Conservation (phyloP, 768 basidiomycete species). For the Tephrocybe sp. region DNA sequence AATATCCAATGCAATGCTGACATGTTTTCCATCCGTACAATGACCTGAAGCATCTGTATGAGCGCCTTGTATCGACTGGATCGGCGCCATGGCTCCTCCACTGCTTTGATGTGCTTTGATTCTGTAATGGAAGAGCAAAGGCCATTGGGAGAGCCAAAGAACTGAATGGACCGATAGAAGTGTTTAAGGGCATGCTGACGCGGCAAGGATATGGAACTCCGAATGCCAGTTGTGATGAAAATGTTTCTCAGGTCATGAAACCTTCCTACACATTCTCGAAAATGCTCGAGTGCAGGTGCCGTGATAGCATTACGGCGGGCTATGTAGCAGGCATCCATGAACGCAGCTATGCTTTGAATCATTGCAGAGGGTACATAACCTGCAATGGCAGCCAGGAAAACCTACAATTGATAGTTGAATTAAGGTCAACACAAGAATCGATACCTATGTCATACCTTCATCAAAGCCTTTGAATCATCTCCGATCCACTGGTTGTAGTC, state of each 20-base stretch:
- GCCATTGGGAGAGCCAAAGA: conserved; percentile 7
- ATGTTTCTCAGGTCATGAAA: conserved; percentile 3
- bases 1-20: background rate
- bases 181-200: conserved; percentile 11
- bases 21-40: background rate
- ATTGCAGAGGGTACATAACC: conserved; percentile 21
- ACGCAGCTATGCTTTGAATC: conserved; percentile 13
- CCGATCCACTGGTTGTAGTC: conserved; percentile 34
- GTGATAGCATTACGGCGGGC: conserved; percentile 4
- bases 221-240: conserved; percentile 3
- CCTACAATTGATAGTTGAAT: conserved; percentile 8
- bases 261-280: conserved; percentile 9
- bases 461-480: conserved; percentile 29
- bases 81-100: background rate
- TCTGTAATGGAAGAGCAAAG: conserved; percentile 13
- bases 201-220: conserved; percentile 7
- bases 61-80: background rate
- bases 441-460: conserved; percentile 25
- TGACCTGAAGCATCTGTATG: background rate
- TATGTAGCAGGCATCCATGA: conserved; percentile 19
- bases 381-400: conserved; percentile 25
- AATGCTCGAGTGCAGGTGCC: conserved; percentile 14
- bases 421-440: background rate
- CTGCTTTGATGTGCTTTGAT: conserved; percentile 8
- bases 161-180: conserved; percentile 1